A percentile compares a stretch with the other conserved stretches of the same genome.
Conservation (phyloP, 1,139 yeast genomes). For the Pneumocystis carinii region DNA sequence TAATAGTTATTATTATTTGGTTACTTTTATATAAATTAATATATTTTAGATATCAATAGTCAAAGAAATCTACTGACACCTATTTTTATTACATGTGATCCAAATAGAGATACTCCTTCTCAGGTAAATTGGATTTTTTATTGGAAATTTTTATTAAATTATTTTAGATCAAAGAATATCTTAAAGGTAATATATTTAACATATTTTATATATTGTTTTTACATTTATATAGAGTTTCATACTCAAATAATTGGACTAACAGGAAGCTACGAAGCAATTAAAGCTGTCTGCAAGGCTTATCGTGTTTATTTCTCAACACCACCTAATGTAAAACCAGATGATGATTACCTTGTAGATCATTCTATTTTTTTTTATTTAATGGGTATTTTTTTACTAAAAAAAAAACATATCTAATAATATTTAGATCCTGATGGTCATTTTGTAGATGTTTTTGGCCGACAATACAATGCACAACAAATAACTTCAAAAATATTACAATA, state of each 20-base stretch:
- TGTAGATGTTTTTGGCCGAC: conserved; percentile 86
- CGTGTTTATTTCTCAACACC: conserved; percentile 95
- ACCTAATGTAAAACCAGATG: conserved; percentile 81
- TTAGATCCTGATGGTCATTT: conserved; percentile 83
- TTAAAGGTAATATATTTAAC: conserved; percentile 18
- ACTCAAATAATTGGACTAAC: conserved; percentile 79
- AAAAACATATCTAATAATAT: background rate
- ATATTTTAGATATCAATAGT: background rate
- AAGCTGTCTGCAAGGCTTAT: conserved; percentile 68
- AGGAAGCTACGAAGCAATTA: conserved; percentile 74
- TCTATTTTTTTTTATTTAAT: conserved; percentile 87
- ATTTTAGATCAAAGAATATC: background rate
- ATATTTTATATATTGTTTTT: conserved; percentile 46
- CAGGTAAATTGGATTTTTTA: conserved; percentile 24
- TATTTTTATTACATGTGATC: conserved; percentile 87
- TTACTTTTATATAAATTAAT: background rate
- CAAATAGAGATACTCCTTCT: conserved; percentile 80
- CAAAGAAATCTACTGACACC: conserved; percentile 28
- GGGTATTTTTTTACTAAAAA: conserved; percentile 21
- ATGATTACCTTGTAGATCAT: conserved; percentile 91
- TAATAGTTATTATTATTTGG: conserved; percentile 25
- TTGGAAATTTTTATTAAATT: conserved; percentile 10
- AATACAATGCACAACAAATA: conserved; percentile 66
- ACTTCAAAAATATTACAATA: conserved; percentile 65
- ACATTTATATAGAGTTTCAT: conserved; percentile 48